Evolutionary conservation across 257 asterid species (phyloP).

Genomic region (Solanum clarkiae): DNA sequence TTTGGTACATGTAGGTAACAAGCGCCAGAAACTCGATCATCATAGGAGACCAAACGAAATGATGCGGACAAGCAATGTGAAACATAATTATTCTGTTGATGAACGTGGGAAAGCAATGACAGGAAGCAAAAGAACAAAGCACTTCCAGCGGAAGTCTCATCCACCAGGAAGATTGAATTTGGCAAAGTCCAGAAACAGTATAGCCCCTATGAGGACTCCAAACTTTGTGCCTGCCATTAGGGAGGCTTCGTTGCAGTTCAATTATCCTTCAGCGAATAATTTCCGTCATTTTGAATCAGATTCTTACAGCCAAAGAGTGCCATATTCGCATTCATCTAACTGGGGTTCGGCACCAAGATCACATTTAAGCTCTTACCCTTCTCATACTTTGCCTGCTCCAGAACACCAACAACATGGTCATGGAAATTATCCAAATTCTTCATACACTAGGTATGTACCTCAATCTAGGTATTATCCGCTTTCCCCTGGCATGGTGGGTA

Average conservation of each 20-base stretch:
- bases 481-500: conserved; percentile 6
- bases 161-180: conserved; percentile 4
- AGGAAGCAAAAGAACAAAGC: conserved; percentile 6
- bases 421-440: conserved; percentile 5
- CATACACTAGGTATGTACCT: conserved; percentile 4
- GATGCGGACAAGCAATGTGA: conserved; percentile 4
- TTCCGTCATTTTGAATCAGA: conserved; percentile 3
- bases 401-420: background rate
- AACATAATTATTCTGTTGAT: background rate
- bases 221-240: conserved; percentile 4
- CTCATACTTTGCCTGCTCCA: background rate
- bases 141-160: background rate
- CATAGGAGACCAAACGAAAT: conserved; percentile 12
- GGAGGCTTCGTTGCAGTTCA: conserved; percentile 6
- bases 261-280: conserved; percentile 2
- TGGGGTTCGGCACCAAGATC: conserved; percentile 8
- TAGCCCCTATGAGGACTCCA: conserved; percentile 12
- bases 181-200: conserved; percentile 2
- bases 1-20: conserved; percentile 12
- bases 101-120: conserved; percentile 11
- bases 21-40: conserved; percentile 19
- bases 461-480: background rate
- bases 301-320: conserved; percentile 1
- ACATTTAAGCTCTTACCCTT: conserved; percentile 1
- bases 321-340: background rate